A percentile compares a stretch with the other conserved stretches of the same genome.
Conservation (phyloP, 2,329 filamentous ascomycete genomes). For the Phyllachora maydis region DNA sequence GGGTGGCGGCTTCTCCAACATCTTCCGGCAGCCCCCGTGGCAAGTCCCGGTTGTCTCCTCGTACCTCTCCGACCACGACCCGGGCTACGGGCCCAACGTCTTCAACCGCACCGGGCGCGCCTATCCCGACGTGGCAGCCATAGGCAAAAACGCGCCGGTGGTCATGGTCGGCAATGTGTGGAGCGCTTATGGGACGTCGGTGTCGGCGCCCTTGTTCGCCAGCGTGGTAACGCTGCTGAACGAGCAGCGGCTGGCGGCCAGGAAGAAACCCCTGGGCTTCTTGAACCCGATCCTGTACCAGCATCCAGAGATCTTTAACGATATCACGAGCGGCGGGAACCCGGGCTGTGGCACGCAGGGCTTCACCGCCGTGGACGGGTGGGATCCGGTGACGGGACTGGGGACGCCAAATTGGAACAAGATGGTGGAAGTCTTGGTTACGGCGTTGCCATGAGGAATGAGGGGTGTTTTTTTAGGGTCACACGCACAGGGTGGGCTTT, state of each 20-base stretch:
- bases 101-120: constrained; percentile 7
- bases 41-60: neutral
- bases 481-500: no score
- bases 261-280: constrained; percentile 32
- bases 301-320: constrained; percentile 12
- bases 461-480: neutral
- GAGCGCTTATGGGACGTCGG: constrained; percentile 18
- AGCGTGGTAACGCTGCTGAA: constrained; percentile 44
- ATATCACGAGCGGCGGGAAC: constrained; percentile 9
- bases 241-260: constrained; percentile 33
- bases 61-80: neutral
- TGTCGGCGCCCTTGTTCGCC: constrained; percentile 40
- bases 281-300: constrained; percentile 40
- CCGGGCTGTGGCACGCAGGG: neutral
- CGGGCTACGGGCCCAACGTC: constrained; percentile 1
- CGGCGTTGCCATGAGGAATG: neutral
- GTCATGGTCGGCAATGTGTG: constrained; percentile 10
- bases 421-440: neutral
- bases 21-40: neutral
- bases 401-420: neutral
- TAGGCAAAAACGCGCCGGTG: constrained; percentile 9
- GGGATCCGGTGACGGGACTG: constrained; percentile 1
- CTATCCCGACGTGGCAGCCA: constrained; percentile 9
- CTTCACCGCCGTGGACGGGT: neutral
- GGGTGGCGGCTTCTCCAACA: constrained; percentile 1